A percentile compares a stretch with the other conserved stretches of the same genome.
Conservation (phyloP, 2,329 filamentous ascomycete species). For the Claviceps spartinae region DNA sequence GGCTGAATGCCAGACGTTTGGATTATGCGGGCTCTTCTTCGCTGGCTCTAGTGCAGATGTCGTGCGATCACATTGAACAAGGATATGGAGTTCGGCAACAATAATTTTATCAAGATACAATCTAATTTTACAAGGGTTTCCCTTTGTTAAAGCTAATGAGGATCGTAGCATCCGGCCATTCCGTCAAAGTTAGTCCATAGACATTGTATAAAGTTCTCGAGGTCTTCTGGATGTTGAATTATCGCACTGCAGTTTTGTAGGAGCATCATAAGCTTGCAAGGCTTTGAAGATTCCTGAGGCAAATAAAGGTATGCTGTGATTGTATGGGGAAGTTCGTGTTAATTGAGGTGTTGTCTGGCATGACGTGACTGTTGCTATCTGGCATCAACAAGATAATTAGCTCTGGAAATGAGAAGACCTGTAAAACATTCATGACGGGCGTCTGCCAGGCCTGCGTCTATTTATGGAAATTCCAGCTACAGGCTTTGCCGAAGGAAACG, state of each 20-base stretch:
- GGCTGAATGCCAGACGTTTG: neutral
- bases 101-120: neutral
- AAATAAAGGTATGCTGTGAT: neutral
- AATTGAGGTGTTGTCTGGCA: neutral
- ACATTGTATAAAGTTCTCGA: neutral
- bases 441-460: slow-evolving; percentile 17
- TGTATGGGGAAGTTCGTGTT: neutral
- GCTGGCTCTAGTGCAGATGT: neutral
- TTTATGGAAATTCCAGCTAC: slow-evolving; percentile 8
- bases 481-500: slow-evolving; percentile 16
- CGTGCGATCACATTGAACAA: neutral
- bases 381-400: neutral
- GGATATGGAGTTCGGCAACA: neutral
- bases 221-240: neutral
- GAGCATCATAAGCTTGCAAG: neutral
- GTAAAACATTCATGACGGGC: neutral
- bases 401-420: neutral
- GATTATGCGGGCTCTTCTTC: neutral
- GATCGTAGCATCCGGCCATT: neutral
- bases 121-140: neutral
- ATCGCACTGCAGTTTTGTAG: neutral
- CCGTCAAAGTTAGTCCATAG: neutral
- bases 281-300: neutral
- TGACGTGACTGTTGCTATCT: neutral
- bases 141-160: neutral